These are phyloP conservation scores for Fusarium sublunatum DNA, from an alignment of 2,329 filamentous ascomycete species.

Conservation along the genomic window DNA sequence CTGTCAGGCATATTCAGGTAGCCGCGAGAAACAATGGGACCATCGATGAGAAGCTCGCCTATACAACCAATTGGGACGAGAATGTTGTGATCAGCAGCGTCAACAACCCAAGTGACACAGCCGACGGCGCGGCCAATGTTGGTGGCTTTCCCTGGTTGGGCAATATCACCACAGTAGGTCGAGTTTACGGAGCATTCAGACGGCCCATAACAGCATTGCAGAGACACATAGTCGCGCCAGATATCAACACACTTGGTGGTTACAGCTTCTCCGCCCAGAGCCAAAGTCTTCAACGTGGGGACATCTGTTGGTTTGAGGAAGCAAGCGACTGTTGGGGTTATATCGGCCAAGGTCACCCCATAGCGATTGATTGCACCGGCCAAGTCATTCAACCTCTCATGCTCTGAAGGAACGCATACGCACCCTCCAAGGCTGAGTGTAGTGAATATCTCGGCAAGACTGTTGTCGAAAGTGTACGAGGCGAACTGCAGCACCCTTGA, in stretches of 20 bases:
- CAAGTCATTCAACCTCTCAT: conserved; percentile 33
- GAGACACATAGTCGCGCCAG: conserved; percentile 33
- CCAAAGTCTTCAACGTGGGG: conserved; percentile 26
- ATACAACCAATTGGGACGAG: conserved; percentile 24
- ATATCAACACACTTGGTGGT: conserved; percentile 34
- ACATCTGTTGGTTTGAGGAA: conserved; percentile 25
- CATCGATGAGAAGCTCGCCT: conserved; percentile 34
- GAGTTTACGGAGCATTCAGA: conserved; percentile 35
- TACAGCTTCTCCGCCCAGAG: conserved; percentile 32
- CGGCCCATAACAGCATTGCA: conserved; percentile 33
- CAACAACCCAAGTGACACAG: conserved; percentile 30
- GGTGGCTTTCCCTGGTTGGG: conserved; percentile 25
- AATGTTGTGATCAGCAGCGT: conserved; percentile 5
- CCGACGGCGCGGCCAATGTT: conserved; percentile 35
- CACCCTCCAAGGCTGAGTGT: conserved; percentile 27
- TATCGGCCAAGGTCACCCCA: conserved; percentile 23
- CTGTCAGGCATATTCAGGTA: conserved; percentile 34
- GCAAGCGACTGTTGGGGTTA: conserved; percentile 36
- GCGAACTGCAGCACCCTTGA: conserved; percentile 38
- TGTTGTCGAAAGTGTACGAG: conserved; percentile 37
- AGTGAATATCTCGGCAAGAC: conserved; percentile 30
- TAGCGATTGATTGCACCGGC: conserved; percentile 26
- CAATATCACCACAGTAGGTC: conserved; percentile 19
- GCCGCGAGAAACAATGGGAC: conserved; percentile 36
- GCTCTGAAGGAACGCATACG: conserved; percentile 34